phyloP scores from a whole-genome alignment of 106 monocot genomes.

The Agapanthus africanus region DNA sequence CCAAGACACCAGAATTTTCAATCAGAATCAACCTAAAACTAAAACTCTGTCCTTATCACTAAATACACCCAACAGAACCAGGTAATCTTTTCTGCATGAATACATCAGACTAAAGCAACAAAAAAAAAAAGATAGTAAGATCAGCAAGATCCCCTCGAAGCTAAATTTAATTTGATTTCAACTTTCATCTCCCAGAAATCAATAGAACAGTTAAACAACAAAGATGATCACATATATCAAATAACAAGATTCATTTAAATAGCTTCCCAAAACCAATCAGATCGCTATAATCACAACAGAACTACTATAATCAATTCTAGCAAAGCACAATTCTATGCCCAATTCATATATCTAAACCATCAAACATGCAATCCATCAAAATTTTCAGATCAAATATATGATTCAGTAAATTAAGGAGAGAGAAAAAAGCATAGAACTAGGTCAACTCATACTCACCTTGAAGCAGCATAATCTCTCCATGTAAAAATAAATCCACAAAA shows the following conservation, averaged over 20 bases:
- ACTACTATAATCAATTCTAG: no score
- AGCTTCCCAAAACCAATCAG: not conserved
- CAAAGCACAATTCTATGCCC: no score
- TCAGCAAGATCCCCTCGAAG: not conserved
- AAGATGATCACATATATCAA: not conserved
- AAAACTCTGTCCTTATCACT: not conserved
- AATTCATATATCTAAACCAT: no score
- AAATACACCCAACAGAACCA: not conserved
- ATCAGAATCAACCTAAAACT: not conserved
- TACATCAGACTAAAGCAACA: not conserved
- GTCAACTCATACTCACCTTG: conserved; percentile 6
- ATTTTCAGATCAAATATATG: not conserved
- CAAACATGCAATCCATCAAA: not conserved
- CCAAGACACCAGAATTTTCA: not conserved
- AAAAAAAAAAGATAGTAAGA: no score
- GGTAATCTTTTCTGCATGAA: not conserved
- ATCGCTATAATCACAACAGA: not conserved
- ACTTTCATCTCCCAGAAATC: not conserved
- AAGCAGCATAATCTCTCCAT: conserved; percentile 41
- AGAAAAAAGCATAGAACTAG: not conserved
- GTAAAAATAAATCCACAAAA: conserved; percentile 4
- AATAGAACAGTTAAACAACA: not conserved
- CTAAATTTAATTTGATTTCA: not conserved
- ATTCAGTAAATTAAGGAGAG: not conserved
- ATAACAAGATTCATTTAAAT: not conserved